Evolutionary conservation across 2,329 filamentous ascomycete species (phyloP), one percentile per base, ranked within the genome.

Genomic region (Microsporum ferrugineum): DNA sequence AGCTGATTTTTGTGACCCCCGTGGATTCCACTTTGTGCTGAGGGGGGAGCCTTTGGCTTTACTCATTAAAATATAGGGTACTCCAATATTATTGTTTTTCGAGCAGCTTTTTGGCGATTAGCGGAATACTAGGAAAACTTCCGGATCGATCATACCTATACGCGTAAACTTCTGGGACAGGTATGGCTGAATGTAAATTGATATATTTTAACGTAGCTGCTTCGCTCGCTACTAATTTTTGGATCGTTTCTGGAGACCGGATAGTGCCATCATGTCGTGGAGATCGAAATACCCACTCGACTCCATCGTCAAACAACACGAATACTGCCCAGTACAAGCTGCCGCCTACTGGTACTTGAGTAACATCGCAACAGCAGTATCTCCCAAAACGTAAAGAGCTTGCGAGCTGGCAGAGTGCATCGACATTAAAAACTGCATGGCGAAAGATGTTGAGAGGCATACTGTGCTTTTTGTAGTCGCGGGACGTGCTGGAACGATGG

Each of bases 41-140:
- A 73, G 64, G 38, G 68, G 68, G 61, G 57, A 59, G 6, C 71
- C 71, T 57, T 64, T 56, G 34, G 71, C 71, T 65, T 71, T 66
- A 64, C 68, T 71, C 68, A 72, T 71, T 17, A 73, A 60, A 39
- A 73, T 72, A 58, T 67, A 72, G 17, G 71, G 71, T 38, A 72
- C 60, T 1, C 68, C 68, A 29, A 71, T 67, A 5, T 68, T 65
- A 65, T 71, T 72, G 33, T 69, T 59, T 51, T 33, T 17, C 12
- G 61, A 58, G 43, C 33, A 49, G 55, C 62, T 65, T 49, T 64
- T 8, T 31, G 43, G n/a, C 8, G 43, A n/a, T 63, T 55, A 62
- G 47, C 41, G 36, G 17, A 33, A 65, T 62, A 65, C 57, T 14
- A 47, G 17, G 38, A 49, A n/a, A 39, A 33, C 14, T 17, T 51